Percentiles rank a stretch among this genome's conserved stretches.
Evolutionary conservation across 163 green algal species (phyloP).

Genomic region (Volvox carteri): DNA sequence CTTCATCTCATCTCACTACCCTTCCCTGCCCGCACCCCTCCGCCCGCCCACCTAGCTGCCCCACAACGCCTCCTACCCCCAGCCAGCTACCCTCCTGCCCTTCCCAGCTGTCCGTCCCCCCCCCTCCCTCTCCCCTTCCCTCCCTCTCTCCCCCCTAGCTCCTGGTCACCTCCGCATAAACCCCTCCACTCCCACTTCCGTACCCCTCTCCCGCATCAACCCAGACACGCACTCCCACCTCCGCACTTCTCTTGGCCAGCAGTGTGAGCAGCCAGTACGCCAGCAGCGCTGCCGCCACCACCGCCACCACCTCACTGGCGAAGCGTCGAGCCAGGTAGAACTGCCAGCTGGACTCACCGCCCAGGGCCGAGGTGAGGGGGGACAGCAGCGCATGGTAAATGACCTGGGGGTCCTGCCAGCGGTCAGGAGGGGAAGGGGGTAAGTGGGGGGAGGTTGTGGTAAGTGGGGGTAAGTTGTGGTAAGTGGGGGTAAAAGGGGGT

Average conservation of each 20-base stretch:
- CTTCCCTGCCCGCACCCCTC: too few relatives aligned
- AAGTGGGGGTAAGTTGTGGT: background rate
- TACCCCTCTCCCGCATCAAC: background rate
- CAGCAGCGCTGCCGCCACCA: background rate
- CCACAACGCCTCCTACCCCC: too few relatives aligned
- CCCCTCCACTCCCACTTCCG: too few relatives aligned
- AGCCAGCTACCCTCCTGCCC: too few relatives aligned
- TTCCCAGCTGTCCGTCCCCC: too few relatives aligned
- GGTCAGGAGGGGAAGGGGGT: background rate
- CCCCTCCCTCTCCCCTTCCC: too few relatives aligned
- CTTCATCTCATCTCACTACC: too few relatives aligned
- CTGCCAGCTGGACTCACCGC: slow-evolving; percentile 42
- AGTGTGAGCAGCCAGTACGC: slow-evolving; percentile 16
- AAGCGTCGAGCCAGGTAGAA: slow-evolving; percentile 27
- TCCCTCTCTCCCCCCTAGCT: too few relatives aligned
- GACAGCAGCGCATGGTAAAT: background rate
- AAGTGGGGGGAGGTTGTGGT: background rate
- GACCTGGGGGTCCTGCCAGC: slow-evolving; percentile 29
- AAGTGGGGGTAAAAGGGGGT: background rate
- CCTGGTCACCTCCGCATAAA: too few relatives aligned
- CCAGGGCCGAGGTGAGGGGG: background rate
- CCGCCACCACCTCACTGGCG: slow-evolving; percentile 21
- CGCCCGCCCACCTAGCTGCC: too few relatives aligned
- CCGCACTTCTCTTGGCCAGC: slow-evolving; percentile 5
- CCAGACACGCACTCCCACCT: background rate